phyloP scores from a whole-genome alignment of 441 rosid species.

The Adansonia madagascariensis region DNA sequence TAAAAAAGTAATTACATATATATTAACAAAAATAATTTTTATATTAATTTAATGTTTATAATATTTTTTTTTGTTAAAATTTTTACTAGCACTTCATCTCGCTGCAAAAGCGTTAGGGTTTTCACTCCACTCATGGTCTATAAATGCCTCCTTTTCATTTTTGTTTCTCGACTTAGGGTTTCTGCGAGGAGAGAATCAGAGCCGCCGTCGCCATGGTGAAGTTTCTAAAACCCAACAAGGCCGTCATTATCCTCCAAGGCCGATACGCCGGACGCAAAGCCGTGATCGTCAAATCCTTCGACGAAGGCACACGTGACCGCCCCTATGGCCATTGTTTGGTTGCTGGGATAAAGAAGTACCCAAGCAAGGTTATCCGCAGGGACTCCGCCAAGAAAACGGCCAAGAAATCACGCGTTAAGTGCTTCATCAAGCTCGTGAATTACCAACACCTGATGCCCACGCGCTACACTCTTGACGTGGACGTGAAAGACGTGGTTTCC shows the following conservation, averaged over 20 bases:
- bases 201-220: conserved; percentile 47
- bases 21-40: too few relatives aligned
- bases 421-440: conserved; percentile 63
- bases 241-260: conserved; percentile 63
- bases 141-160: neutral
- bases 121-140: neutral
- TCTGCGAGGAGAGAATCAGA: conserved; percentile 10
- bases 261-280: conserved; percentile 67
- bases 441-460: conserved; percentile 76
- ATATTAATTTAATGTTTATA: too few relatives aligned
- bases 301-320: conserved; percentile 59
- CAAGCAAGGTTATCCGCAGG: conserved; percentile 63
- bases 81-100: too few relatives aligned
- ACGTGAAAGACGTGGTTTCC: too few relatives aligned
- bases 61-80: too few relatives aligned
- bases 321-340: conserved; percentile 67
- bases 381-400: conserved; percentile 74
- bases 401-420: conserved; percentile 62
- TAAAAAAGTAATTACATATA: too few relatives aligned
- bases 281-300: conserved; percentile 57
- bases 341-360: conserved; percentile 62
- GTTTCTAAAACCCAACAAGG: conserved; percentile 62
- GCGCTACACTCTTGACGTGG: conserved; percentile 62
- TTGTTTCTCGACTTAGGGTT: neutral
- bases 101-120: neutral